Evolutionary conservation across 371 early-diverging fungal species (phyloP).

Genomic region (Apophysomyces elegans): DNA sequence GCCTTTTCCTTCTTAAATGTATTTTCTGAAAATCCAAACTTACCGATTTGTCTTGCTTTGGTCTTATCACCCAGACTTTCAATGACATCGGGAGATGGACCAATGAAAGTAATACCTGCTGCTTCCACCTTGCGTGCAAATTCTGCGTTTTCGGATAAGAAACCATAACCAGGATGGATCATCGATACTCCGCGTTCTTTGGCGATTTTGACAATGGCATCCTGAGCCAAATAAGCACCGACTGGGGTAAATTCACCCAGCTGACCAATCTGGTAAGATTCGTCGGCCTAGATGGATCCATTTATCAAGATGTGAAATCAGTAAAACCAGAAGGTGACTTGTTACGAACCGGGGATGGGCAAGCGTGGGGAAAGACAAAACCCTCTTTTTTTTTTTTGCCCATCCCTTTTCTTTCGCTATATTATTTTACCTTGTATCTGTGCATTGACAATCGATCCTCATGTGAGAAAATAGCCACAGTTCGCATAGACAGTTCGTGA

Average conservation of each 20-base stretch:
- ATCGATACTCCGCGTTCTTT: slow-evolving; percentile 77
- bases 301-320: neutral
- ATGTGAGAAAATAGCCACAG: slow-evolving; percentile 87
- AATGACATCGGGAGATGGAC: slow-evolving; percentile 87
- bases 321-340: slow-evolving; percentile 8
- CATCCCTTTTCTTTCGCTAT: no score
- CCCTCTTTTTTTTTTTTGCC: no score
- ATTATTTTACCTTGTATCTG: slow-evolving; percentile 76
- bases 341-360: neutral
- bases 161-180: slow-evolving; percentile 92
- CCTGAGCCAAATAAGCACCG: slow-evolving; percentile 92
- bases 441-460: slow-evolving; percentile 94
- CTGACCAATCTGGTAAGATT: slow-evolving; percentile 89
- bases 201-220: slow-evolving; percentile 89
- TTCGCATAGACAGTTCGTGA: slow-evolving; percentile 88
- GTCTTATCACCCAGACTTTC: slow-evolving; percentile 93
- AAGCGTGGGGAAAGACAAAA: no score
- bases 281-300: slow-evolving; percentile 73
- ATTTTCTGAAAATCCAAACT: slow-evolving; percentile 5
- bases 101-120: slow-evolving; percentile 92
- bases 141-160: slow-evolving; percentile 88
- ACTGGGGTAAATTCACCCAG: slow-evolving; percentile 86
- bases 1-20: neutral
- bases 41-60: slow-evolving; percentile 86
- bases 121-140: slow-evolving; percentile 90